Evolutionary conservation across 2,329 filamentous ascomycete genomes (phyloP).

Genomic region (Clarireedia monteithiana): DNA sequence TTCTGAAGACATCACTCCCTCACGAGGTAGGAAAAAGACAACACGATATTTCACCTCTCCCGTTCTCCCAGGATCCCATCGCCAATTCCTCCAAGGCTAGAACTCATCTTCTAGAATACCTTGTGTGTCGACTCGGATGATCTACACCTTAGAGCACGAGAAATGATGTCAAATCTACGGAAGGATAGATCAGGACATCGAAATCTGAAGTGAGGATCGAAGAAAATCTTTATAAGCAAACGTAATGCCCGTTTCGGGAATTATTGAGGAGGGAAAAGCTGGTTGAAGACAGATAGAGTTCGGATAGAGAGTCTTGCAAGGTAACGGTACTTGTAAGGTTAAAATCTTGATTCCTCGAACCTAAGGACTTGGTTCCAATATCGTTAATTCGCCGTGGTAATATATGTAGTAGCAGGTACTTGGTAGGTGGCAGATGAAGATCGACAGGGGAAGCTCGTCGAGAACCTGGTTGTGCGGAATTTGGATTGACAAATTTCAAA

Average conservation of each 20-base stretch:
- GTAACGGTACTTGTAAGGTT: background rate
- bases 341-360: slow-evolving; percentile 3
- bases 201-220: slow-evolving; percentile 5
- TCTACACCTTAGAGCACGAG: background rate
- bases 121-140: background rate
- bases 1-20: too few relatives aligned
- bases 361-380: background rate
- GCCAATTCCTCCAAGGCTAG: too few relatives aligned
- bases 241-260: background rate
- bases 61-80: too few relatives aligned
- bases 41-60: too few relatives aligned
- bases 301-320: background rate
- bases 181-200: background rate
- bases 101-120: background rate
- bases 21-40: too few relatives aligned
- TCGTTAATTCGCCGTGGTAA: background rate
- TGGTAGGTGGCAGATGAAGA: background rate
- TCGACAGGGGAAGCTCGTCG: background rate
- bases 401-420: background rate
- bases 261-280: background rate
- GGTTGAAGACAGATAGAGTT: background rate
- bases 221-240: background rate
- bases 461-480: background rate
- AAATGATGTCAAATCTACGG: background rate
- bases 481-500: background rate